Base-by-base conservation (phyloP, 169 alveolate genomes). In the Plasmodium berghei region DNA sequence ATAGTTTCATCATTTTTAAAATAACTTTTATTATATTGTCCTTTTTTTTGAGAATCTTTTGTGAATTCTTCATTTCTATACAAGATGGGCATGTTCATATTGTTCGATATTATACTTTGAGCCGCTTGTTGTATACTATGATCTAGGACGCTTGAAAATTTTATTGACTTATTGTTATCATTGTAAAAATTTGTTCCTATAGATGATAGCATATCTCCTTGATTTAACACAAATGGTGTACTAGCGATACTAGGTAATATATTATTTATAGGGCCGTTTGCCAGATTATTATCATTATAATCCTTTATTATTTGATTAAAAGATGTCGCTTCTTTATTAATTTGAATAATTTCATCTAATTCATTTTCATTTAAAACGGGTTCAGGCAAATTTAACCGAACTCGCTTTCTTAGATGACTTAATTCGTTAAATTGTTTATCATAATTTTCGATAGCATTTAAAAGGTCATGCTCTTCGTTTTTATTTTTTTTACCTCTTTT, bases 281-380 rank as follows among this genome's bases (percentile, higher is more conserved):
- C 42, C 42, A 34, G 42, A 42, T 72, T 52, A 12, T 73, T 73
- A 34, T 77, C 77, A 63, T 77, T 77, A 5, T 77, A 67, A 16
- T 77, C 89, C 66, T 77, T 48, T 8, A 77, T 77, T 63, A 77
- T 77, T 63, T 77, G 34, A 52, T 77, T 77, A 58, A 63, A 77
- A n/a, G 89, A 63, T 22, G 58, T 24, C 49, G 89, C 89, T 64
- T 77, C 89, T 77, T 77, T 77, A 20, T 77, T 77, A 16, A 77
- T 77, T 77, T 77, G 89, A 22, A 77, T 77, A 26, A 77, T 77
- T 64, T 77, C 89, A 28, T 77, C 89, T 58, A 77, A 63, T 64
- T 77, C 89, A 64, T 64, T 77, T 77, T 77, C 89, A 42, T 77
- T 77, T 52, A 77, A 64, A 40, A 77, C 66, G 0, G 89, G 89